These are phyloP conservation scores for Fusarium stilboides DNA, from an alignment of 2,329 filamentous ascomycete genomes.

Conservation along the genomic window DNA sequence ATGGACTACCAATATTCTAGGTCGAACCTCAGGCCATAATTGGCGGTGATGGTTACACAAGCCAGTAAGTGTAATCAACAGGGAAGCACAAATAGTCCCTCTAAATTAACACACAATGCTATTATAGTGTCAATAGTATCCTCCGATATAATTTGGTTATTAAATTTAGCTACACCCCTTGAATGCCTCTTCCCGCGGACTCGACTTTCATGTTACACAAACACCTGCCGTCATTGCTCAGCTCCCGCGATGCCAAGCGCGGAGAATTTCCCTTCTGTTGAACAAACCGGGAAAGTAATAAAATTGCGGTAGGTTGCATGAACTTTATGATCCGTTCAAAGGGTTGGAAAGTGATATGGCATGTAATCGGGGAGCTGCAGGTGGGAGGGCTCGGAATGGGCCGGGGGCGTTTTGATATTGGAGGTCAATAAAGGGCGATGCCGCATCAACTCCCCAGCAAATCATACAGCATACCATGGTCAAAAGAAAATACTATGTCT, in stretches of 20 bases:
- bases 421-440: not conserved
- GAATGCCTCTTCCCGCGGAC: slow-evolving; percentile 31
- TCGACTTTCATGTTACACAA: slow-evolving; percentile 28
- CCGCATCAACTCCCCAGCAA: too few species aligned
- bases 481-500: too few species aligned
- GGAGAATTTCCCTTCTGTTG: slow-evolving; percentile 1
- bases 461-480: too few species aligned
- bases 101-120: not conserved
- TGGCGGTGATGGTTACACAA: not conserved
- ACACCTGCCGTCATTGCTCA: slow-evolving; percentile 14
- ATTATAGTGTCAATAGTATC: not conserved
- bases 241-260: slow-evolving; percentile 19
- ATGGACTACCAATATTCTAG: not conserved
- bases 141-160: not conserved
- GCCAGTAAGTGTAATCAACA: not conserved
- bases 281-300: not conserved
- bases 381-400: slow-evolving; percentile 12
- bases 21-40: not conserved
- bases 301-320: slow-evolving; percentile 25
- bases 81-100: not conserved
- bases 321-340: not conserved
- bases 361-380: slow-evolving; percentile 27
- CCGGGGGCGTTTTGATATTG: not conserved
- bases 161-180: slow-evolving; percentile 5
- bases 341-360: slow-evolving; percentile 4